These are phyloP conservation scores for Lepidium sativum DNA, from an alignment of 345 rosid species.

Conservation along the genomic window DNA sequence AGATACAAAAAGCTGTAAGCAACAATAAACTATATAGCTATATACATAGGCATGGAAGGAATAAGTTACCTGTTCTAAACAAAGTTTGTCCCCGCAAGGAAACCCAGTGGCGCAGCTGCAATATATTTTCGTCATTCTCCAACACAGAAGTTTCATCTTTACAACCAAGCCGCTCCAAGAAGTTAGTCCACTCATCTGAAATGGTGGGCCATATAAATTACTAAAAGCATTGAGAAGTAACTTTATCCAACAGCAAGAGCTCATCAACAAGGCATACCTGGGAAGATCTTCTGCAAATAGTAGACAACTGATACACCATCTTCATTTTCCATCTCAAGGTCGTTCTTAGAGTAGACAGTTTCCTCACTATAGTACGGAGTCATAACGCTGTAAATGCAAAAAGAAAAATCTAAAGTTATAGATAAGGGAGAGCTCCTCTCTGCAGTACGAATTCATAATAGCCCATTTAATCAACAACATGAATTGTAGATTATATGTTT, in stretches of 20 bases:
- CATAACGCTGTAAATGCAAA: constrained; percentile 56
- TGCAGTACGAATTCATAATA: not conserved
- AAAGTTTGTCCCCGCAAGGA: constrained; percentile 96
- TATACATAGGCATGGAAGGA: not conserved
- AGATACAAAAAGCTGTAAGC: constrained; percentile 12
- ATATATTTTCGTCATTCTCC: constrained; percentile 87
- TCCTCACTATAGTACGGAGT: constrained; percentile 99
- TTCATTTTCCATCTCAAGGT: constrained; percentile 94
- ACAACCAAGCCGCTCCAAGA: constrained; percentile 78
- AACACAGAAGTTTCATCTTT: constrained; percentile 58
- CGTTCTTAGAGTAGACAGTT: constrained; percentile 81
- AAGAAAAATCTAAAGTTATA: not conserved
- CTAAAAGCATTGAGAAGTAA: constrained; percentile 1
- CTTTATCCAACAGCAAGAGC: not conserved
- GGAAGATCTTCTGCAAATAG: constrained; percentile 94
- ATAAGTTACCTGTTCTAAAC: constrained; percentile 71
- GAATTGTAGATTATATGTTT: not conserved
- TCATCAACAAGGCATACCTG: constrained; percentile 42
- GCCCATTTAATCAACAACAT: not conserved
- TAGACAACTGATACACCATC: constrained; percentile 90
- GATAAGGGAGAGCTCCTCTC: not conserved
- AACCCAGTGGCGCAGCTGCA: constrained; percentile 97
- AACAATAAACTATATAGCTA: not conserved
- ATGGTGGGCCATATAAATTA: constrained; percentile 6
- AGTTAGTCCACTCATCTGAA: constrained; percentile 94